Percentiles rank a stretch among this genome's conserved stretches.
phyloP scores from a whole-genome alignment of 192 early-diverging fungal genomes.

The Phycomyces blakesleeanus region DNA sequence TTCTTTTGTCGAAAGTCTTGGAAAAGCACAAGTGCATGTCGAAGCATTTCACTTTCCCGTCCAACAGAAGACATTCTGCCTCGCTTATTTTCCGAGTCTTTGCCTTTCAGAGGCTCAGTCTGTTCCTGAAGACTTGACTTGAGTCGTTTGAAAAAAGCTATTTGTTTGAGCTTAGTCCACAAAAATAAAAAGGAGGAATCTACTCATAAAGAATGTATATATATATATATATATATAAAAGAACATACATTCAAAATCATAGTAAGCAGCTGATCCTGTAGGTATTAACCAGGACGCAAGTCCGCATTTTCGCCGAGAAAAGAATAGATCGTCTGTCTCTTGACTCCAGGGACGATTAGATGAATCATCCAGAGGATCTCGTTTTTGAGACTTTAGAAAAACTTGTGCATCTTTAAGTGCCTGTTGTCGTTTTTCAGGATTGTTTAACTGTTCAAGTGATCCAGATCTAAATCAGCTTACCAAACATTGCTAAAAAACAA shows the following conservation, averaged over 20 bases:
- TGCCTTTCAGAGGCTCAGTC: not conserved
- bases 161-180: no score
- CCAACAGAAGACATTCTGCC: not conserved
- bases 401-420: slow-evolving; percentile 29
- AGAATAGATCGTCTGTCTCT: slow-evolving; percentile 34
- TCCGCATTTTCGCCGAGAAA: slow-evolving; percentile 29
- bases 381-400: slow-evolving; percentile 17
- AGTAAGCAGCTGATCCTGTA: slow-evolving; percentile 28
- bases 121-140: not conserved
- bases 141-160: slow-evolving; percentile 5
- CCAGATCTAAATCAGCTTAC: not conserved
- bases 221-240: not conserved
- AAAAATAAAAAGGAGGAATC: not conserved
- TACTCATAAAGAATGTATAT: no score
- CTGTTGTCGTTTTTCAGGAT: slow-evolving; percentile 7
- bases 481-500: not conserved
- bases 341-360: slow-evolving; percentile 22
- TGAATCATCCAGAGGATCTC: not conserved
- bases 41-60: slow-evolving; percentile 25
- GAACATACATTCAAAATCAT: slow-evolving; percentile 36
- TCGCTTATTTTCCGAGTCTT: not conserved
- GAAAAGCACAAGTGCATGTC: slow-evolving; percentile 49
- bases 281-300: slow-evolving; percentile 26
- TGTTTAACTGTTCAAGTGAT: slow-evolving; percentile 9
- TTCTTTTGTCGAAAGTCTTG: slow-evolving; percentile 50